Base-by-base conservation (phyloP, 2,329 filamentous ascomycete genomes). In the Arthrobotrys musiformis region DNA sequence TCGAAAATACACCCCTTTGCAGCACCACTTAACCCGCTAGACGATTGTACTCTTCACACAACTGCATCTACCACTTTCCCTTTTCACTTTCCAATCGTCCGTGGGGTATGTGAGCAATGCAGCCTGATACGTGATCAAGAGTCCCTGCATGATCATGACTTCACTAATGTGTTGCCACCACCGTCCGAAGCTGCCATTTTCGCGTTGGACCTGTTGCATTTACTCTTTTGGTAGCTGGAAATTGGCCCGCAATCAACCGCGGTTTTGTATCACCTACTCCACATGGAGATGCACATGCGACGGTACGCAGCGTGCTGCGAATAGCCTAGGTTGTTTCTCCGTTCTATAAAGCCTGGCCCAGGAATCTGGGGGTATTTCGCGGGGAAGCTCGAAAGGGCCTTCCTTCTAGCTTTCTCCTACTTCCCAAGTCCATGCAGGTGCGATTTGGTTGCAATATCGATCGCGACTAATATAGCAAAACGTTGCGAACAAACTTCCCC, bases 181-280 rank as follows among this genome's bases (percentile, higher is more conserved):
- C 3, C 13, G 19, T 11, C 24, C 17, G 9, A 1, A n/a, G 15
- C 17, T 33, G 17, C 15, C 48, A 13, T 24, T 37, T n/a, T 15
- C 54, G 72, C 50, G 72, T 77, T 77, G 72, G 46, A 26, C 2
- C 42, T 70, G 73, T 77, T 77, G 73, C 9, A 77, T 70, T 69
- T 70, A 42, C 24, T 4, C 22, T 42, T 22, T 35, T 4, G 19
- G 48, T 48, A 13, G 30, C n/a, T 35, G 7, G 22, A 54, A 76
- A 50, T 77, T 77, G 28, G 66, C 60, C 73, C 73, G 73, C 73
- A 70, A 77, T 77, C 40, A 77, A 69, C 73, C 73, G 73, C 73
- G 73, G 72, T 64, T n/a, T 56, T 62, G 61, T 74, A 50, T 30
- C 61, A 67, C 52, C 61, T 61, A 54, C 52, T 42, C 30, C 22